These are phyloP conservation scores for Zygoascus flipseniorum DNA, from an alignment of 805 yeast genomes.

Conservation along the genomic window DNA sequence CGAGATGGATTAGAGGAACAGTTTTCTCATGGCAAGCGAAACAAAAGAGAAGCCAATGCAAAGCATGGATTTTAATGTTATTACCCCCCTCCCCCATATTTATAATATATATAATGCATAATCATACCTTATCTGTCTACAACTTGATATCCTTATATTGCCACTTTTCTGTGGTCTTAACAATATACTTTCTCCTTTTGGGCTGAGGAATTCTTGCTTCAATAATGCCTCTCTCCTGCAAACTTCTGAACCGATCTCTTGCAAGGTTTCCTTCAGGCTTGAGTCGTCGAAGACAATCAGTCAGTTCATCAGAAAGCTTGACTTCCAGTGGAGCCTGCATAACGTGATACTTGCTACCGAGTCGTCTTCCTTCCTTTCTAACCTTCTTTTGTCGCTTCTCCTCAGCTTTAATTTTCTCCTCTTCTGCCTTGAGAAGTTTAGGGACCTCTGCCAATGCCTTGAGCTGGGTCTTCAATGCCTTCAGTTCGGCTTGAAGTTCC, in stretches of 20 bases:
- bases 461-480: constrained; percentile 51
- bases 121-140: background rate
- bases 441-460: constrained; percentile 46
- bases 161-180: constrained; percentile 85
- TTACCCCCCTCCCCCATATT: background rate
- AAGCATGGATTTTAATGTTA: constrained; percentile 24
- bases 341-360: constrained; percentile 39
- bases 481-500: constrained; percentile 47
- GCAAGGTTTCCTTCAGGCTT: constrained; percentile 86
- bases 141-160: constrained; percentile 69
- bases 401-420: constrained; percentile 13
- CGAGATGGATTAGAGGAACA: constrained; percentile 27
- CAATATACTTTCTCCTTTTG: constrained; percentile 58
- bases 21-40: constrained; percentile 19
- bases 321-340: constrained; percentile 51
- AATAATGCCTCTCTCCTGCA: constrained; percentile 79
- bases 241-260: constrained; percentile 68
- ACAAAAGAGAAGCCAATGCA: constrained; percentile 21
- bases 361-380: constrained; percentile 10
- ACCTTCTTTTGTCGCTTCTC: constrained; percentile 17
- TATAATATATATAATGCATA: background rate
- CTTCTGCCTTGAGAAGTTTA: constrained; percentile 20
- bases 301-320: constrained; percentile 80
- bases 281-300: constrained; percentile 72
- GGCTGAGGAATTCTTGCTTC: constrained; percentile 73